These are phyloP conservation scores for Linum tenue DNA, from an alignment of 345 rosid species.

Conservation along the genomic window DNA sequence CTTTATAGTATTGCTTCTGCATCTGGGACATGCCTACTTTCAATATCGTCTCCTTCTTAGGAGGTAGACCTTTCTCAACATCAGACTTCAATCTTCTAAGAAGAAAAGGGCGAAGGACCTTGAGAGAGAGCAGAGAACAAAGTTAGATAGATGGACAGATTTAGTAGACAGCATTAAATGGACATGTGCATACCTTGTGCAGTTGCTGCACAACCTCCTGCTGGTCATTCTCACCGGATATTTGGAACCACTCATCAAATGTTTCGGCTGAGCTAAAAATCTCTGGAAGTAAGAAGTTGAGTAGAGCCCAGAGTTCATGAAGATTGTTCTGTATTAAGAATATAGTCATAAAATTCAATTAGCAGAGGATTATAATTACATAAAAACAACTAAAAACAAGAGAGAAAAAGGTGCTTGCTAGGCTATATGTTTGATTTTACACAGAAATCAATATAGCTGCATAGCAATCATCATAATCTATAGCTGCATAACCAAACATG, in stretches of 20 bases:
- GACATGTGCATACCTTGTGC: slow-evolving; percentile 55
- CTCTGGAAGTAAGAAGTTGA: slow-evolving; percentile 87
- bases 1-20: slow-evolving; percentile 92
- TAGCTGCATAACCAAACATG: background rate
- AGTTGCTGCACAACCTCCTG: slow-evolving; percentile 99
- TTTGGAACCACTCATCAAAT: slow-evolving; percentile 99
- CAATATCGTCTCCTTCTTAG: slow-evolving; percentile 95
- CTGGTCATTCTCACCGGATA: slow-evolving; percentile 96
- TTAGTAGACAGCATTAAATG: background rate
- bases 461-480: no score
- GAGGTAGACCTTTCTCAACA: slow-evolving; percentile 98
- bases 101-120: slow-evolving; percentile 98
- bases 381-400: no score
- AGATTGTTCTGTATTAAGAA: slow-evolving; percentile 70
- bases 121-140: slow-evolving; percentile 15
- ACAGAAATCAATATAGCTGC: background rate
- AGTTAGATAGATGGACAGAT: slow-evolving; percentile 4
- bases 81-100: slow-evolving; percentile 90
- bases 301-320: slow-evolving; percentile 97
- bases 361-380: background rate
- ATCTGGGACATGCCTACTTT: slow-evolving; percentile 99
- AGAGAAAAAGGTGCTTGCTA: background rate
- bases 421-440: background rate
- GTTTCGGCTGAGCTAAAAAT: slow-evolving; percentile 98
- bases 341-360: background rate